Base-by-base conservation (phyloP, 306 rosid genomes). In the Fragaria vesca region DNA sequence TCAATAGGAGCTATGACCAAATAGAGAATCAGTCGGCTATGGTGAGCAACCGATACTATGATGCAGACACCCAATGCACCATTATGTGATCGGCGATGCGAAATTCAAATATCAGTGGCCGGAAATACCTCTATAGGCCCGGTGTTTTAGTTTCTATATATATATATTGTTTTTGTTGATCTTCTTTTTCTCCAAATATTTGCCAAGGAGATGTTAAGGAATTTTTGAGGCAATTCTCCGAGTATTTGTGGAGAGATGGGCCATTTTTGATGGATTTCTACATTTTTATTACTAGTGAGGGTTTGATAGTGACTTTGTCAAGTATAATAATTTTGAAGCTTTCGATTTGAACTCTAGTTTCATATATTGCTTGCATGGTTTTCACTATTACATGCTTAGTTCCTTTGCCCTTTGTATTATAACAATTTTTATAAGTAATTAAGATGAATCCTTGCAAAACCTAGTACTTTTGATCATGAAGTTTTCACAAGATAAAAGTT, bases 81-180 rank as follows among this genome's bases (percentile, higher is more conserved):
- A 61, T 78, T 26, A 71, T 78, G 77, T 71, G 72, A 78, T n/a
- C 4, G 63, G 1, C 58, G 58, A 52, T 2, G 47, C 4, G 60
- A 20, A 54, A 18, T 54, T 6, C 1, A 54, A 54, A 2, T 54
- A 54, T 2, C 26, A 54, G 40, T 28, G 18, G 67, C 38, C 67
- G 42, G 67, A 3, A 1, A 6, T 28, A 4, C 9, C n/a, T 13
- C 5, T 13, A 11, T 28, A 11, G 10, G 10, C 36, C 20, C 18
- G 15, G 67, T 18, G 15, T 28, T 32, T 61, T 16, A 52, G 18
- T n/a, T 15, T 61, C 15, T 20, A 11, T 8, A 11, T 18, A n/a
- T 21, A 4, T 21, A 4, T 55, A 12, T 0, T 57, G 7, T 5
- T 62, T 62, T 62, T 62, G n/a, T 12, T 62, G 68, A 62, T 13